Percentiles rank a stretch among this genome's conserved stretches.
These are phyloP conservation scores for Fusarium staphyleae DNA, from an alignment of 2,329 filamentous ascomycete genomes.

Conservation along the genomic window DNA sequence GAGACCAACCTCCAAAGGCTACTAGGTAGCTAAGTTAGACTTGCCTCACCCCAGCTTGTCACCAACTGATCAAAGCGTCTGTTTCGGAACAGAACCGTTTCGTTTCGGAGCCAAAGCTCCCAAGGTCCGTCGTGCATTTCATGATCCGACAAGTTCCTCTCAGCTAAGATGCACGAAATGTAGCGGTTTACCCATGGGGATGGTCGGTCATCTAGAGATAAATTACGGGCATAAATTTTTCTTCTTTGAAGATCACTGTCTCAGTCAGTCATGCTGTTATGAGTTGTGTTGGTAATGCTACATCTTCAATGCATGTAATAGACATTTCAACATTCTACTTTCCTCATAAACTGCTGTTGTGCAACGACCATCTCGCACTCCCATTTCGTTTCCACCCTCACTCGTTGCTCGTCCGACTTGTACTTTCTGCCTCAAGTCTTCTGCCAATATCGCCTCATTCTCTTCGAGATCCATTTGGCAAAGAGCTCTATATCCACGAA, in stretches of 20 bases:
- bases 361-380: background rate
- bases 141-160: background rate
- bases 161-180: background rate
- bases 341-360: background rate
- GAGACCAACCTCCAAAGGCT: no score
- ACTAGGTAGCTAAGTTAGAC: no score
- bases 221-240: background rate
- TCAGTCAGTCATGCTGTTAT: background rate
- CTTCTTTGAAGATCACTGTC: background rate
- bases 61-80: background rate
- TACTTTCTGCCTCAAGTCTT: background rate
- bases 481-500: background rate
- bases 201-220: background rate
- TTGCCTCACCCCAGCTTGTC: background rate
- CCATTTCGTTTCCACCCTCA: background rate
- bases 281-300: no score
- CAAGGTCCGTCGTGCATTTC: background rate
- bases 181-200: background rate
- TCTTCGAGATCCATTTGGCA: background rate
- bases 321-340: background rate
- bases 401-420: background rate
- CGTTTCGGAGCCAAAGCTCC: no score
- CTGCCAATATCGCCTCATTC: constrained; percentile 3
- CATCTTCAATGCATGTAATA: no score
- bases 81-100: background rate